phyloP scores from a whole-genome alignment of 2,329 filamentous ascomycete genomes.

The Fusarium sp. region DNA sequence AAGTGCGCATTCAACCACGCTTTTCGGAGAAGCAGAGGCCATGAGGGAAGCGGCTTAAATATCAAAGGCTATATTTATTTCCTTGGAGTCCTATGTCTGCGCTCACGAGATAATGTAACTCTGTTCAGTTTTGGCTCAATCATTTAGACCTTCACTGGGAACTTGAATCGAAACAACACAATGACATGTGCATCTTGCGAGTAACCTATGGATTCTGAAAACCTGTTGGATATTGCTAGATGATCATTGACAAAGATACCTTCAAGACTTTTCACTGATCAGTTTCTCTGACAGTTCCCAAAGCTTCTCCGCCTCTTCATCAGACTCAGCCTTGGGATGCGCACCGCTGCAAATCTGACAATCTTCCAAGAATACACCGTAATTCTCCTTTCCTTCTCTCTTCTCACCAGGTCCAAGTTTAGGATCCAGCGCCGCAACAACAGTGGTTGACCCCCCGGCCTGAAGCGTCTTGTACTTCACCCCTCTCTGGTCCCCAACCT shows the following conservation, averaged over 20 bases:
- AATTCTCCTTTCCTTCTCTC: neutral
- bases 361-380: neutral
- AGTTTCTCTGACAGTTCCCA: neutral
- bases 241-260: rapidly evolving
- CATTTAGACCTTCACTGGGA: neutral
- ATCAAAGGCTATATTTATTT: neutral
- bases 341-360: neutral
- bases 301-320: neutral
- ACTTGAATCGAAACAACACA: rapidly evolving
- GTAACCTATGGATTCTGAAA: rapidly evolving
- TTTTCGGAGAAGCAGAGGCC: neutral
- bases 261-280: neutral
- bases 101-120: rapidly evolving
- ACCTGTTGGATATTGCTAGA: rapidly evolving
- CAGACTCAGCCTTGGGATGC: neutral
- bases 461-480: neutral
- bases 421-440: neutral
- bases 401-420: neutral
- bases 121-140: too few relatives aligned
- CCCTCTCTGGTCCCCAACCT: neutral
- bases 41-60: neutral
- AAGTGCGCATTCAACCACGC: neutral
- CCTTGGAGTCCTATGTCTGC: rapidly evolving
- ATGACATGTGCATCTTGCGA: neutral
- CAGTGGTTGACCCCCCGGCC: neutral